Conservation (phyloP, 108 stramenopile species). For the Nitzschia sp. region DNA sequence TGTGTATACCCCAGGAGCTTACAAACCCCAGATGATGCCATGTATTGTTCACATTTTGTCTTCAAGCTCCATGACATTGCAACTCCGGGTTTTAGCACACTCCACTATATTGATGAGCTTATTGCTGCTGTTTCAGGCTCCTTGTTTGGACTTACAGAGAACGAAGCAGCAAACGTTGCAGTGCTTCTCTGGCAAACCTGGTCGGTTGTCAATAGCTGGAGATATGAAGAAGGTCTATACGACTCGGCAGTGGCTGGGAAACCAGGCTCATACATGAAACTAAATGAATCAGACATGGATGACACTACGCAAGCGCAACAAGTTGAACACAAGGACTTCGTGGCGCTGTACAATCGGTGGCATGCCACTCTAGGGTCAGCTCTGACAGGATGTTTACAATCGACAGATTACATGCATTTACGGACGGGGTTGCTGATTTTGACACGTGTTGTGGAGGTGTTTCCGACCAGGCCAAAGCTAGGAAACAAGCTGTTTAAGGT, state of each 20-base stretch:
- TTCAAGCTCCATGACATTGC: slow-evolving; percentile 71
- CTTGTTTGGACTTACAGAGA: slow-evolving; percentile 81
- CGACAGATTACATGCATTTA: slow-evolving; percentile 83
- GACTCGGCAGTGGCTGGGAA: slow-evolving; percentile 65
- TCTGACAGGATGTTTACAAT: slow-evolving; percentile 67
- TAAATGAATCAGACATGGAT: slow-evolving; percentile 15
- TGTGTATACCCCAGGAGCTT: slow-evolving; percentile 78
- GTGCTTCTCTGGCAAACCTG: slow-evolving; percentile 77
- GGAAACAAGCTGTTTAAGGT: slow-evolving; percentile 66
- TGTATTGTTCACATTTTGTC: slow-evolving; percentile 77
- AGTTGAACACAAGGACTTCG: slow-evolving; percentile 47
- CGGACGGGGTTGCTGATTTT: slow-evolving; percentile 75
- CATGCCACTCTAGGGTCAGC: slow-evolving; percentile 67
- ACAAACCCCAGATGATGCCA: slow-evolving; percentile 81
- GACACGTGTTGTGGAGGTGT: slow-evolving; percentile 68
- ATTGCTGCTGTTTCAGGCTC: slow-evolving; percentile 60
- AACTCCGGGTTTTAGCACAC: slow-evolving; percentile 75
- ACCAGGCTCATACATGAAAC: slow-evolving; percentile 36
- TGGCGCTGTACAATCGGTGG: slow-evolving; percentile 73
- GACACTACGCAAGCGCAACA: slow-evolving; percentile 33
- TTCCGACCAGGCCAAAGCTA: slow-evolving; percentile 71
- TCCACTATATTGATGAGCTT: slow-evolving; percentile 67
- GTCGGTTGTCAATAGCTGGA: slow-evolving; percentile 72
- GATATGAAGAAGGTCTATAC: slow-evolving; percentile 72
- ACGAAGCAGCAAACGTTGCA: slow-evolving; percentile 79